Evolutionary conservation across 2,329 filamentous ascomycete genomes (phyloP), one percentile per base, ranked within the genome.

Genomic region (Epichloe coenophiala): DNA sequence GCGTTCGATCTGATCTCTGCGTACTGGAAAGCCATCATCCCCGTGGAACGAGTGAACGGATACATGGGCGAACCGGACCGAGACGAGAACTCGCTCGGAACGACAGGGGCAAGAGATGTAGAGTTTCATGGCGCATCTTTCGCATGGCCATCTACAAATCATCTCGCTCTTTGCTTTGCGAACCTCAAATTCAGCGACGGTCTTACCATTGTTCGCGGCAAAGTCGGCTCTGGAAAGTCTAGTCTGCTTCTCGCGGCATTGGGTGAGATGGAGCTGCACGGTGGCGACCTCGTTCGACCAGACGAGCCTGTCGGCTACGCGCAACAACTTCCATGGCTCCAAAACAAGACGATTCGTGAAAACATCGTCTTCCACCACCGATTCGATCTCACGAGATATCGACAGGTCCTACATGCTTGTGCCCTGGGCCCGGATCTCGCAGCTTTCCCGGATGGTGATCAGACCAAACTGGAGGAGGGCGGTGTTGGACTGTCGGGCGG

Each of bases 31-130:
- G 86, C 88, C 0, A 82, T 78, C n/a, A 83, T 95, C 17, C 85
- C 89, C 0, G 80, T 95, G 55, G 80, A 78, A 8, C 83, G 89
- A 56, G 88, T 95, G 19, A 86, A 95, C 59, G 76, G 78, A 21
- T 95, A 94, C 67, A 94, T 95, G 87, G 70, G 73, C 1, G 89
- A 95, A 64, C 87, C 87, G 0, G 81, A 95, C 59, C 88, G 88
- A 57, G 76, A 79, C 33, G 72, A 76, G 31, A 63, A 65, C 3
- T 68, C 70, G 4, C 59, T 66, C 4, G 62, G 62, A 8, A 65
- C 72, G 3, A 51, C 51, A 12, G 55, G 54, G 44, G 63, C 55
- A 6, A 57, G 51, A 9, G 68, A 74, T 15, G 69, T 83, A 19
- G 64, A 75, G 40, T 71, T 94, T 45, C 68, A 74, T 2, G 67